These are phyloP conservation scores for Cornus kousa DNA, from an alignment of 148 eudicot genomes.

Conservation along the genomic window DNA sequence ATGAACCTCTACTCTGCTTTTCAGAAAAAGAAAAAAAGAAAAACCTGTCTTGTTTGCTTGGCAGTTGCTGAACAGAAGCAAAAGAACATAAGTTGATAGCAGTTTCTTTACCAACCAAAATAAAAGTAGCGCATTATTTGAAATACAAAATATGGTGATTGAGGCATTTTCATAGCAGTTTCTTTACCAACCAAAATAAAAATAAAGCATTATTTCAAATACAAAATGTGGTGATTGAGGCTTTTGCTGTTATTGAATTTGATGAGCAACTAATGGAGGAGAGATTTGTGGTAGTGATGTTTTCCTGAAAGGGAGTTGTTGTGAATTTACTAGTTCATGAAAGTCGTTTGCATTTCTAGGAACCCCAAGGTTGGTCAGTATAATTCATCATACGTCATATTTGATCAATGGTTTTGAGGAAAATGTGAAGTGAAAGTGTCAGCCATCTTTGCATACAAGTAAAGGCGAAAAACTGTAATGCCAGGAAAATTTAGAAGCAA, in stretches of 20 bases:
- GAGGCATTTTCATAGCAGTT: not conserved
- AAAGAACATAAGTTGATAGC: not conserved
- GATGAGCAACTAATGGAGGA: not conserved
- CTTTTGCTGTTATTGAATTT: not conserved
- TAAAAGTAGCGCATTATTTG: not conserved
- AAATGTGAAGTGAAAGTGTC: not conserved
- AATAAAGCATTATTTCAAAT: not conserved
- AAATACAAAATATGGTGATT: not conserved
- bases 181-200: not conserved
- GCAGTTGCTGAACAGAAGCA: not conserved
- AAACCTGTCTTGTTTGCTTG: no score
- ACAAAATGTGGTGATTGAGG: not conserved
- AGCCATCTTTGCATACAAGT: not conserved
- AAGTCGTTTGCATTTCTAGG: no score
- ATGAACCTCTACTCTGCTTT: not conserved
- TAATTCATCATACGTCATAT: no score
- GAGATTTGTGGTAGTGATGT: not conserved
- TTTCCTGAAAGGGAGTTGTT: not conserved
- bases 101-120: not conserved
- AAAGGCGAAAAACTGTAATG: not conserved
- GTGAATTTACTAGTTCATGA: not conserved
- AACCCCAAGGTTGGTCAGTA: no score
- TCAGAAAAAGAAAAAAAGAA: no score
- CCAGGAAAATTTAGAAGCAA: not conserved
- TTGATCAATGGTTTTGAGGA: no score